Percentiles rank a stretch among this genome's conserved stretches.
Conservation (phyloP, 2,329 filamentous ascomycete genomes). For the Gyromitra esculenta region DNA sequence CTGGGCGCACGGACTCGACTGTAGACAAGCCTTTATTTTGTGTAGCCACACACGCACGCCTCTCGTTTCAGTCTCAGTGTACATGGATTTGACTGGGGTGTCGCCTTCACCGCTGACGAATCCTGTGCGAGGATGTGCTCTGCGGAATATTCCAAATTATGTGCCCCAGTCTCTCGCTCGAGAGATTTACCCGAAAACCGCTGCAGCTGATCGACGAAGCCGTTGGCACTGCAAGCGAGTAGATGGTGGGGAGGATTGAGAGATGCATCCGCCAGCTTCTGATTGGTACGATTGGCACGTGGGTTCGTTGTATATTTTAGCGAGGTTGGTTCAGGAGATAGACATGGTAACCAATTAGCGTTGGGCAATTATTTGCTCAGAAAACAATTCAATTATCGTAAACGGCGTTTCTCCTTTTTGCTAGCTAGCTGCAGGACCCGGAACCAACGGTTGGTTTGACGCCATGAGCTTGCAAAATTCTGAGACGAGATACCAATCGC, state of each 20-base stretch:
- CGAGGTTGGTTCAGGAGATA: too few species aligned
- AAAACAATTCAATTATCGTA: too few species aligned
- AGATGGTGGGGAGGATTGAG: not conserved
- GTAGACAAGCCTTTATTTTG: not conserved
- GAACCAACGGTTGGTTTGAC: too few species aligned
- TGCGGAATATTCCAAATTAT: not conserved
- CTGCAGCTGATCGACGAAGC: not conserved
- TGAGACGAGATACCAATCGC: too few species aligned
- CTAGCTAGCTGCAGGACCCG: too few species aligned
- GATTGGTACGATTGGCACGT: too few species aligned
- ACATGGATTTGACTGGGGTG: not conserved
- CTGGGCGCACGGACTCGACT: not conserved
- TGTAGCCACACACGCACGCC: not conserved
- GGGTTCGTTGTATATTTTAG: not conserved
- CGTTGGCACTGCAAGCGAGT: not conserved
- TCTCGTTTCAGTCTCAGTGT: not conserved
- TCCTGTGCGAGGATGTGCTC: not conserved
- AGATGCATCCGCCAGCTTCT: not conserved
- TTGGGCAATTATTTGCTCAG: too few species aligned
- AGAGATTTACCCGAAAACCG: not conserved
- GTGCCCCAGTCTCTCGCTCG: not conserved
- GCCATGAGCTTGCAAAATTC: too few species aligned
- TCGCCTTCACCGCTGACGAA: not conserved
- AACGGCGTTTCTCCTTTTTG: too few species aligned
- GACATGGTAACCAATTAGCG: too few species aligned